phyloP scores from a whole-genome alignment of 2,329 filamentous ascomycete genomes.

The Colletotrichum tabaci region DNA sequence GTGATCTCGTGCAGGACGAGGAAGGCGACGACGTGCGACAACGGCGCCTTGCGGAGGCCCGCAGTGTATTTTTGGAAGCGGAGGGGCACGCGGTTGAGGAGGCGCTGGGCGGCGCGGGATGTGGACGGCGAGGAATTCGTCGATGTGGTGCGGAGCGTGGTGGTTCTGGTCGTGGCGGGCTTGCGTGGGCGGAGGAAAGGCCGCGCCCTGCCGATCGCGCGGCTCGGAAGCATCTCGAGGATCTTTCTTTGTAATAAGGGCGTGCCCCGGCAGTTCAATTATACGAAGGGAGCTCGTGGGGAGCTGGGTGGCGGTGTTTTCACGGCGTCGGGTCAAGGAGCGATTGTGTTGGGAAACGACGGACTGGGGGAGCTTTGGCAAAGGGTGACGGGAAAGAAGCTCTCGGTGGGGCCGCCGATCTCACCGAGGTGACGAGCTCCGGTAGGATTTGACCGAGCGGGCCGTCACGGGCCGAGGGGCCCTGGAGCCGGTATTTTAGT shows the following conservation, averaged over 20 bases:
- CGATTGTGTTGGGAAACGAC: neutral
- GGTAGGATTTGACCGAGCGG: neutral
- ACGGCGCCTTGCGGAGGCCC: constrained; percentile 81
- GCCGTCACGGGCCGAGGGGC: constrained; percentile 5
- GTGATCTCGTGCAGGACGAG: constrained; percentile 93
- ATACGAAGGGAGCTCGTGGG: too few relatives aligned
- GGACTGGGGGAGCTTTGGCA: neutral
- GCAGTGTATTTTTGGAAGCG: constrained; percentile 79
- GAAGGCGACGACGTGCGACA: constrained; percentile 89
- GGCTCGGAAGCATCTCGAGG: constrained; percentile 16
- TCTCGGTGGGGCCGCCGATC: constrained; percentile 1
- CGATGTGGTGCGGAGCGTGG: constrained; percentile 7
- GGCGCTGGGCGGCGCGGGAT: constrained; percentile 56
- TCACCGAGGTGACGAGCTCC: neutral
- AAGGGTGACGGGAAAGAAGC: constrained; percentile 1
- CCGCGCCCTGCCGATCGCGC: constrained; percentile 9
- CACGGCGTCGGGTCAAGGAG: neutral
- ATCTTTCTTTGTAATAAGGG: neutral
- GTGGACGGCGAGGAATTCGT: constrained; percentile 43
- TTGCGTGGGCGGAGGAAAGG: neutral
- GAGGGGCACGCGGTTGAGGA: constrained; percentile 71
- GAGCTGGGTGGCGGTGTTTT: neutral
- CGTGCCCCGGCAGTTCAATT: neutral
- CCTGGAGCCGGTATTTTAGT: neutral
- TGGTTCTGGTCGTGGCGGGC: neutral